A percentile compares a stretch with the other conserved stretches of the same genome.
phyloP scores from a whole-genome alignment of 2,329 filamentous ascomycete species.

The Akanthomyces lecanii region DNA sequence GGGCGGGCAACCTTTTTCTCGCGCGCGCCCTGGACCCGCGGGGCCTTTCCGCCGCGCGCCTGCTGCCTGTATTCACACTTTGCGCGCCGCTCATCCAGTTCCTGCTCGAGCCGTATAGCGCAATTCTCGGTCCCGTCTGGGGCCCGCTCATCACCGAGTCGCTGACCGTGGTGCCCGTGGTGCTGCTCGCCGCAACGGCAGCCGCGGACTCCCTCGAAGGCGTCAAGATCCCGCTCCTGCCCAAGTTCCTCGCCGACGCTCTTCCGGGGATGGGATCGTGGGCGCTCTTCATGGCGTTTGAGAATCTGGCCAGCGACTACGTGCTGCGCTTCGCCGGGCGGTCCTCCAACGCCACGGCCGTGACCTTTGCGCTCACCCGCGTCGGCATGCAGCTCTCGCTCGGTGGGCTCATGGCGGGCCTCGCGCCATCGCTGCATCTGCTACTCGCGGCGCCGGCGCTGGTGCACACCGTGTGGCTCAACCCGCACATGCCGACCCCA shows the following conservation, averaged over 20 bases:
- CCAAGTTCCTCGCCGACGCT: constrained; percentile 57
- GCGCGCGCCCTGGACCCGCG: constrained; percentile 26
- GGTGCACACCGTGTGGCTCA: constrained; percentile 65
- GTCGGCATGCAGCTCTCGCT: constrained; percentile 68
- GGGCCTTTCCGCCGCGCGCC: constrained; percentile 44
- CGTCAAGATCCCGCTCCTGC: constrained; percentile 51
- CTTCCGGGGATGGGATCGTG: constrained; percentile 64
- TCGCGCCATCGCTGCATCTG: constrained; percentile 66
- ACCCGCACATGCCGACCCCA: constrained; percentile 66
- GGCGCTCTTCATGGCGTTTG: constrained; percentile 54
- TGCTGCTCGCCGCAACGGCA: constrained; percentile 59
- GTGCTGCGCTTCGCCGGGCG: constrained; percentile 13
- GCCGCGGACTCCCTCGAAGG: constrained; percentile 61
- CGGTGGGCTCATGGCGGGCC: constrained; percentile 58
- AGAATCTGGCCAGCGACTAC: constrained; percentile 25
- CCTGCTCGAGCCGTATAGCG: constrained; percentile 64
- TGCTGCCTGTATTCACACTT: constrained; percentile 69
- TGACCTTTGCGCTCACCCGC: constrained; percentile 61
- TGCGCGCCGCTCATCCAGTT: constrained; percentile 72
- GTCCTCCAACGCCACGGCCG: constrained; percentile 19
- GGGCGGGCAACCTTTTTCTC: constrained; percentile 61
- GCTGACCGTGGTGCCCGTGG: constrained; percentile 66
- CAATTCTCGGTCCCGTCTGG: constrained; percentile 58
- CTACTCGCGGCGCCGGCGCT: constrained; percentile 67
- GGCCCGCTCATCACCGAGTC: constrained; percentile 74